Percentiles rank a stretch among this genome's conserved stretches.
Evolutionary conservation across 805 yeast genomes (phyloP).

Genomic region (Yamadazyma paraphyllophila): DNA sequence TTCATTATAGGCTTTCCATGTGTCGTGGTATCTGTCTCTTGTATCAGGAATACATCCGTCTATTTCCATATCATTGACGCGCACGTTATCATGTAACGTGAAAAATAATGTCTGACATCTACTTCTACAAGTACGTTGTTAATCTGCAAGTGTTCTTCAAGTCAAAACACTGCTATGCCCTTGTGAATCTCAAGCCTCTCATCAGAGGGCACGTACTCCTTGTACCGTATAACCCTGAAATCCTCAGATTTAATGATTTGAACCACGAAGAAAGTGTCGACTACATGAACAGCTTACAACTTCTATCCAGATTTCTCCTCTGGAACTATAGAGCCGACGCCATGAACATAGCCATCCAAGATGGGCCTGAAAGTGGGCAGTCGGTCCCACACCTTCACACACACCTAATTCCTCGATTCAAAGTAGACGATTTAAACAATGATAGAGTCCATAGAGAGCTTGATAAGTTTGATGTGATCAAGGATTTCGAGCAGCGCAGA

Average conservation of each 20-base stretch:
- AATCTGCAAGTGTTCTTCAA: slow-evolving; percentile 57
- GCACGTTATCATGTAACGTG: not conserved
- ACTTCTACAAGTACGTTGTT: slow-evolving; percentile 55
- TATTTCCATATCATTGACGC: no score
- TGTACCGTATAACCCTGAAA: slow-evolving; percentile 69
- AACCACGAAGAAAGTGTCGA: slow-evolving; percentile 71
- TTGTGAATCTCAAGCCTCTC: slow-evolving; percentile 89
- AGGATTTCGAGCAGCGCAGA: slow-evolving; percentile 28
- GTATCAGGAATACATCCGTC: no score
- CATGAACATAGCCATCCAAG: slow-evolving; percentile 89
- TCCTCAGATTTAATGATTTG: slow-evolving; percentile 65
- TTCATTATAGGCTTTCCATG: no score
- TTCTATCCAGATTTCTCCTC: slow-evolving; percentile 66
- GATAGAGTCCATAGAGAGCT: slow-evolving; percentile 61
- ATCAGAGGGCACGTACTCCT: slow-evolving; percentile 92
- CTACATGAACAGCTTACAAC: slow-evolving; percentile 72
- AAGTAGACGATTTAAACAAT: slow-evolving; percentile 60
- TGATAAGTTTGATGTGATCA: slow-evolving; percentile 50
- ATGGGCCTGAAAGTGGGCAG: slow-evolving; percentile 95
- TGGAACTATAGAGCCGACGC: slow-evolving; percentile 74
- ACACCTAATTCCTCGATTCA: slow-evolving; percentile 84
- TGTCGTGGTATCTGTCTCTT: no score
- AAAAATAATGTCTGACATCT: slow-evolving; percentile 23
- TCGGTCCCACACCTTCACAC: slow-evolving; percentile 94
- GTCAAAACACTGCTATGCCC: slow-evolving; percentile 69